Evolutionary conservation across 192 early-diverging fungal species (phyloP), one percentile per base, ranked within the genome.

Genomic region (Linnemannia schmuckeri): DNA sequence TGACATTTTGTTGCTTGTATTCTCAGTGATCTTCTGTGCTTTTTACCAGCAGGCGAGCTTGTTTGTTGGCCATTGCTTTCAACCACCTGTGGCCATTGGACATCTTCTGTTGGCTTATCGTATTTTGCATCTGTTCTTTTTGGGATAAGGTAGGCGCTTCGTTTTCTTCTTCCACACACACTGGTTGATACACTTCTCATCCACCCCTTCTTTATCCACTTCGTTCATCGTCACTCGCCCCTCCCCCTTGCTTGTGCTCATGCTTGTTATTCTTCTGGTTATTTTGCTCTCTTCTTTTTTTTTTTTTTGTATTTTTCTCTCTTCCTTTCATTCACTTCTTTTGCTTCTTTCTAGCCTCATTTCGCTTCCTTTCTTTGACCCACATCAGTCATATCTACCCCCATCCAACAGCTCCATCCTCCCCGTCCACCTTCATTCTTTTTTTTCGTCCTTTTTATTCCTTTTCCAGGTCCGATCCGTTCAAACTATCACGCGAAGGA

Each of bases 51-150:
- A 24, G 20, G 52, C 52, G 20, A 6, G 52, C 52, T 55, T 57
- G 55, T 27, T 57, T 27, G 55, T 24, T 55, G 40, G 24, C 57
- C 55, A 42, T 24, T 80, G 72, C 54, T 38, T 75, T 38, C 10
- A 73, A 9, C 80, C 80, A 82, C 80, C 80, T 82, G 80, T 57
- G n/a, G 35, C 35, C 66, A 71, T 82, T 10, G 54, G 70, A 38
- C 61, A 20, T 8, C 69, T 77, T 82, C 70, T 71, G 81, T 82
- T 76, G 81, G 81, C 37, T 55, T 55, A 72, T 57, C 68, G 57
- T 30, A 47, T 63, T 70, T 70, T 47, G 42, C 44, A 9, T 75
- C 66, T 54, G 22, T 37, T 35, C 55, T 54, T 47, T n/a, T 27
- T 52, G 52, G 44, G 12, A 6, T 18, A 52, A 17, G 17, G 4